Conservation (phyloP, 768 basidiomycete genomes). For the Paxillus ammoniavirescens region DNA sequence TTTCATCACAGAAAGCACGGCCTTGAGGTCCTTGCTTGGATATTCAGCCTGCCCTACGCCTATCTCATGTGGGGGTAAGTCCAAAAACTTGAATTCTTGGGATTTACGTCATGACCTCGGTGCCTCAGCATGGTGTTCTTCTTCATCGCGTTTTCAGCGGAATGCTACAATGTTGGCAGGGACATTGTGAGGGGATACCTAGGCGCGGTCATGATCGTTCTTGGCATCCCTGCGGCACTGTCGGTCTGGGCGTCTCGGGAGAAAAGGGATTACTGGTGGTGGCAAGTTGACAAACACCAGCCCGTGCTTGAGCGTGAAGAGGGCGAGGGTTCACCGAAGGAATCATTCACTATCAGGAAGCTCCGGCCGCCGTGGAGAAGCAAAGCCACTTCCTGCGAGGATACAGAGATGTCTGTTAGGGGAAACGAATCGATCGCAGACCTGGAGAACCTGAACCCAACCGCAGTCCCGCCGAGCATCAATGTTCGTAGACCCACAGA, state of each 20-base stretch:
- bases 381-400: no score
- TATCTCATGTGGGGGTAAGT: constrained; percentile 34
- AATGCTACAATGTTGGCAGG: background rate
- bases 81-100: background rate
- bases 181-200: background rate
- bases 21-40: constrained; percentile 30
- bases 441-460: background rate
- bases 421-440: background rate
- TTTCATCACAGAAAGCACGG: constrained; percentile 15
- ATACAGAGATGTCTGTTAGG: no score
- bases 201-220: background rate
- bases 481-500: no score
- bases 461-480: no score
- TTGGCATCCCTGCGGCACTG: background rate
- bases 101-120: background rate
- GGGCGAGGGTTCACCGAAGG: no score
- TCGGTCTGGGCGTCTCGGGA: background rate
- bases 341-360: background rate
- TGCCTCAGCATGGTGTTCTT: background rate
- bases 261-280: background rate
- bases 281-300: background rate
- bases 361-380: background rate
- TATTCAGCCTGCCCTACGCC: constrained; percentile 34
- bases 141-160: background rate
- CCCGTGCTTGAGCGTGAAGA: no score